Evolutionary conservation across 345 rosid genomes (phyloP).

Genomic region (Euphorbia lathyris): DNA sequence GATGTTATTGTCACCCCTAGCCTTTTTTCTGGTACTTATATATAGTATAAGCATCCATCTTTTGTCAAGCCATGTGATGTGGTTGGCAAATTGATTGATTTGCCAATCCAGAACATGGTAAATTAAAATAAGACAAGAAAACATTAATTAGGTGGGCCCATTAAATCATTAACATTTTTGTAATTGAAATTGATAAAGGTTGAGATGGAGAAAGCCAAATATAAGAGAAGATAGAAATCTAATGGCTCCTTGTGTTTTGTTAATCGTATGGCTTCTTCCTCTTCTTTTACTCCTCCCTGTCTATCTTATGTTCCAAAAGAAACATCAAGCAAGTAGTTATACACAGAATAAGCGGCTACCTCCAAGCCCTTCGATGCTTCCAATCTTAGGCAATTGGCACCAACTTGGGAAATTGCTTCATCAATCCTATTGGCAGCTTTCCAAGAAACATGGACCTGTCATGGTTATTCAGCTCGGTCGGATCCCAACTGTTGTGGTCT

Average conservation of each 20-base stretch:
- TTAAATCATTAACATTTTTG: too few species aligned
- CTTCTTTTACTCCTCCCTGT: neutral
- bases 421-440: neutral
- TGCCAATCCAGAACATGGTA: too few species aligned
- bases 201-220: too few species aligned
- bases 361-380: conserved; percentile 20
- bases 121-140: too few species aligned
- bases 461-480: conserved; percentile 15
- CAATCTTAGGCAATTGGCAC: conserved; percentile 25
- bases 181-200: too few species aligned
- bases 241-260: neutral
- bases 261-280: neutral
- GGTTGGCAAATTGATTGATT: too few species aligned
- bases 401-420: conserved; percentile 9
- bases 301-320: neutral
- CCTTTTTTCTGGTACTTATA: too few species aligned
- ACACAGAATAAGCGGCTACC: conserved; percentile 7
- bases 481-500: conserved; percentile 4
- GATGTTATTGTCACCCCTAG: too few species aligned
- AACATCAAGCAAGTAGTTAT: neutral
- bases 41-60: too few species aligned
- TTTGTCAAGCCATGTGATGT: too few species aligned
- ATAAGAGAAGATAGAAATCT: too few species aligned
- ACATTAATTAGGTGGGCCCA: too few species aligned
- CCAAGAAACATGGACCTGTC: conserved; percentile 21